A percentile compares a stretch with the other conserved stretches of the same genome.
These are phyloP conservation scores for Clausena lansium DNA, from an alignment of 345 rosid species.

Conservation along the genomic window DNA sequence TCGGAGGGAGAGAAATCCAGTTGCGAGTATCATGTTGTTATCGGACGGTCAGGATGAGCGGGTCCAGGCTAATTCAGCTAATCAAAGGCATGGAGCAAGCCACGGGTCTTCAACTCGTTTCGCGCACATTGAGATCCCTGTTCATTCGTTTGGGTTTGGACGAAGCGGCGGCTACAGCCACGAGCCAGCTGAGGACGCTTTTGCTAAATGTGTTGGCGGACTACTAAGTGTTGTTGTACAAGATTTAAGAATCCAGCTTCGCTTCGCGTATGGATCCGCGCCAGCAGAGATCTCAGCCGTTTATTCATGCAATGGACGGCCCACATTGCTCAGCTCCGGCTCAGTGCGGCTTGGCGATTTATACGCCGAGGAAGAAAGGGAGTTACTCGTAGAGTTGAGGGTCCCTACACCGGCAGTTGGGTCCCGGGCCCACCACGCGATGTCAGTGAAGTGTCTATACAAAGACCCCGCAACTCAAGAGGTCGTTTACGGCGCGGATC, in stretches of 20 bases:
- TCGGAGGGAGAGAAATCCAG: slow-evolving; percentile 72
- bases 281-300: slow-evolving; percentile 76
- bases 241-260: slow-evolving; percentile 69
- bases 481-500: slow-evolving; percentile 51
- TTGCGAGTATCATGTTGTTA: slow-evolving; percentile 59
- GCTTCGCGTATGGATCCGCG: slow-evolving; percentile 53
- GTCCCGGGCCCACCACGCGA: slow-evolving; percentile 42
- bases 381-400: slow-evolving; percentile 65
- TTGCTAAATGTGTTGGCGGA: slow-evolving; percentile 60
- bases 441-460: slow-evolving; percentile 59
- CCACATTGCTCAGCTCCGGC: slow-evolving; percentile 48
- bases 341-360: slow-evolving; percentile 71
- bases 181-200: slow-evolving; percentile 61
- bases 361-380: slow-evolving; percentile 78
- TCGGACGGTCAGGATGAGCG: slow-evolving; percentile 62
- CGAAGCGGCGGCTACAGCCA: slow-evolving; percentile 45
- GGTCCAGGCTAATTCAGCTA: slow-evolving; percentile 10
- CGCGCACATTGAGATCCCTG: slow-evolving; percentile 68
- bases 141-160: slow-evolving; percentile 51
- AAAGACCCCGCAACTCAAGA: slow-evolving; percentile 63
- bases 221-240: slow-evolving; percentile 66
- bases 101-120: slow-evolving; percentile 62
- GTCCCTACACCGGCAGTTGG: slow-evolving; percentile 35
- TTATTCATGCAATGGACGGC: slow-evolving; percentile 51
- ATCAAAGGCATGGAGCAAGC: slow-evolving; percentile 30